phyloP scores from a whole-genome alignment of 73 alveolate species.

The Blepharisma japonicum region DNA sequence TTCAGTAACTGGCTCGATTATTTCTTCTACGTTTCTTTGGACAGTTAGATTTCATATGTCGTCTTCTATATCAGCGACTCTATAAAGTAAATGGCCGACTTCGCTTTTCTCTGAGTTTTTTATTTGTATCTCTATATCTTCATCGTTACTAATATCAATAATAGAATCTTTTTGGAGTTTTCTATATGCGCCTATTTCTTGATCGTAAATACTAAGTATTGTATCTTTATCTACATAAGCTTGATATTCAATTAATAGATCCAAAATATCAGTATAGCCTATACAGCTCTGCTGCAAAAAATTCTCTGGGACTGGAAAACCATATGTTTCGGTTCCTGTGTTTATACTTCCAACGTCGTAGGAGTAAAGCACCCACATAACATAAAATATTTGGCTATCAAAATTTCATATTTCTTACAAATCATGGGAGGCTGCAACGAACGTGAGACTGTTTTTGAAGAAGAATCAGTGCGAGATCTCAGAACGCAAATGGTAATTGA shows the following conservation, averaged over 20 bases:
- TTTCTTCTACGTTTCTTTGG: conserved; percentile 6
- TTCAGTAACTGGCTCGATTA: neutral
- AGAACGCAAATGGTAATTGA: too few relatives aligned
- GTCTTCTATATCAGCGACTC: conserved; percentile 28
- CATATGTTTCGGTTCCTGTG: neutral
- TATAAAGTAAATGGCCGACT: neutral
- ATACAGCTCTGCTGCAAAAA: neutral
- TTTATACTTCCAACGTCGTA: conserved; percentile 17
- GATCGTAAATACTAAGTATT: neutral
- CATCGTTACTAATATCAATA: neutral
- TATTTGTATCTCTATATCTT: neutral
- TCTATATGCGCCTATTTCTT: neutral
- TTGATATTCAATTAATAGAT: neutral
- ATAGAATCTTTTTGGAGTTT: too few relatives aligned
- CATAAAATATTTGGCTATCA: too few relatives aligned
- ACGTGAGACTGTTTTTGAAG: too few relatives aligned
- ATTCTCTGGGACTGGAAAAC: neutral
- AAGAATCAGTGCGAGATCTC: too few relatives aligned
- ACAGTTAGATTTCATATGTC: neutral
- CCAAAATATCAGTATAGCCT: neutral
- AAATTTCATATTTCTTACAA: too few relatives aligned
- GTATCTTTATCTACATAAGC: neutral
- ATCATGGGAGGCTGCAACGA: too few relatives aligned
- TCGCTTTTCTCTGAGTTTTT: conserved; percentile 4
- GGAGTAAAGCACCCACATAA: conserved; percentile 15